Evolutionary conservation across 2,329 filamentous ascomycete species (phyloP).

Genomic region (Colletotrichum noveboracense): DNA sequence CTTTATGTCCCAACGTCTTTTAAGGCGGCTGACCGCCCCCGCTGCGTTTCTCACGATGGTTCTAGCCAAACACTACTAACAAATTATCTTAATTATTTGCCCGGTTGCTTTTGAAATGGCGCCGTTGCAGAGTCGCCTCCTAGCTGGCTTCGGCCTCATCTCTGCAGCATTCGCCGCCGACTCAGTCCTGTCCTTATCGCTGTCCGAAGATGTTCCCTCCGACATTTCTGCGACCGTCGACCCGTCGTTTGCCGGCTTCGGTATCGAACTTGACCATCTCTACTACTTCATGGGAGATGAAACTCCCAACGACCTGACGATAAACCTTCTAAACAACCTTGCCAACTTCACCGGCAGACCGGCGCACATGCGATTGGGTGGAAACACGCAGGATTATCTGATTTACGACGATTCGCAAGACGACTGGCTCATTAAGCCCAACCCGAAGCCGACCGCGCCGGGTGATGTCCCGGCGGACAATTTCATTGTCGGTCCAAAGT

Average conservation of each 20-base stretch:
- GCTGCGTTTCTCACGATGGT: background rate
- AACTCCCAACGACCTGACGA: conserved; percentile 9
- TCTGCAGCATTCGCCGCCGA: conserved; percentile 3
- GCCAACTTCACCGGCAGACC: conserved; percentile 16
- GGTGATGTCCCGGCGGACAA: conserved; percentile 13
- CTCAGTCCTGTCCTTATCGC: background rate
- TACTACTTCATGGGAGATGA: conserved; percentile 19
- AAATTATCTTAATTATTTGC: background rate
- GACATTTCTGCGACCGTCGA: conserved; percentile 5
- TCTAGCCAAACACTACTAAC: background rate
- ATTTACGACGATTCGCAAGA: conserved; percentile 17
- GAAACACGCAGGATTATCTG: conserved; percentile 18
- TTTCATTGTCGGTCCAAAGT: conserved; percentile 15
- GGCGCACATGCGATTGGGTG: conserved; percentile 5
- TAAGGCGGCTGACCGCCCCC: conserved; percentile 1
- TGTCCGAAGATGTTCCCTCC: conserved; percentile 1
- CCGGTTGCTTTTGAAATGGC: conserved; percentile 2
- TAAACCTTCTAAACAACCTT: conserved; percentile 10
- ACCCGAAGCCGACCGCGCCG: background rate
- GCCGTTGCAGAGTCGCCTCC: conserved; percentile 11
- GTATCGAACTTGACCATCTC: conserved; percentile 17
- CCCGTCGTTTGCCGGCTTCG: conserved; percentile 19
- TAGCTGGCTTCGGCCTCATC: conserved; percentile 8
- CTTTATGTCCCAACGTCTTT: background rate
- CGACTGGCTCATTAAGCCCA: conserved; percentile 14